Conservation (phyloP, 169 alveolate species). For the Babesia gibsoni region DNA sequence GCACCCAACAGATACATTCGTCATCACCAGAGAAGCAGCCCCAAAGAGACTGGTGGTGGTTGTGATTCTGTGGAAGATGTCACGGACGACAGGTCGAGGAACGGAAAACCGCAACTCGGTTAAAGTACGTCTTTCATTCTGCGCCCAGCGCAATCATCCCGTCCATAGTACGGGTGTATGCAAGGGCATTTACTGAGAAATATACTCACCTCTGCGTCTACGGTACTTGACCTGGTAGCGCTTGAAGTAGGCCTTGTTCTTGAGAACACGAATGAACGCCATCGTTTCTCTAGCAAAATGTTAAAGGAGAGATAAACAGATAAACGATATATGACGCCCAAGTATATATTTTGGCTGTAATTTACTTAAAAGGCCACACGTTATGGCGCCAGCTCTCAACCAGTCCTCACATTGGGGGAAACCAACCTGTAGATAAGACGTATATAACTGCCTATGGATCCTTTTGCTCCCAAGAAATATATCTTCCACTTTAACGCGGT, state of each 20-base stretch:
- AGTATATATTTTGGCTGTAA: too few relatives aligned
- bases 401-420: not conserved
- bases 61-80: slow-evolving; percentile 14
- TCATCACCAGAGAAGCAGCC: not conserved
- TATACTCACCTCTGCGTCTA: slow-evolving; percentile 92
- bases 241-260: slow-evolving; percentile 97
- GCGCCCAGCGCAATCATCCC: slow-evolving; percentile 29
- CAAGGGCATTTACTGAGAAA: slow-evolving; percentile 6
- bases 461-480: not conserved
- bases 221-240: slow-evolving; percentile 99
- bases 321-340: too few relatives aligned
- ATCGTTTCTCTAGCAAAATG: slow-evolving; percentile 64
- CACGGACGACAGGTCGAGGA: slow-evolving; percentile 71
- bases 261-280: slow-evolving; percentile 97
- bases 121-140: slow-evolving; percentile 30
- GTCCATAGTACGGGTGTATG: not conserved
- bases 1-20: not conserved
- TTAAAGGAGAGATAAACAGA: too few relatives aligned
- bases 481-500: not conserved
- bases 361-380: too few relatives aligned
- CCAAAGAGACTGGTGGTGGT: not conserved
- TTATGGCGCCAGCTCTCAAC: too few relatives aligned
- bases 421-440: slow-evolving; percentile 3
- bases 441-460: not conserved
- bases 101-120: slow-evolving; percentile 31